Evolutionary conservation across 2,329 filamentous ascomycete species (phyloP), one percentile per base, ranked within the genome.

Genomic region (Mycocentrospora acerina): DNA sequence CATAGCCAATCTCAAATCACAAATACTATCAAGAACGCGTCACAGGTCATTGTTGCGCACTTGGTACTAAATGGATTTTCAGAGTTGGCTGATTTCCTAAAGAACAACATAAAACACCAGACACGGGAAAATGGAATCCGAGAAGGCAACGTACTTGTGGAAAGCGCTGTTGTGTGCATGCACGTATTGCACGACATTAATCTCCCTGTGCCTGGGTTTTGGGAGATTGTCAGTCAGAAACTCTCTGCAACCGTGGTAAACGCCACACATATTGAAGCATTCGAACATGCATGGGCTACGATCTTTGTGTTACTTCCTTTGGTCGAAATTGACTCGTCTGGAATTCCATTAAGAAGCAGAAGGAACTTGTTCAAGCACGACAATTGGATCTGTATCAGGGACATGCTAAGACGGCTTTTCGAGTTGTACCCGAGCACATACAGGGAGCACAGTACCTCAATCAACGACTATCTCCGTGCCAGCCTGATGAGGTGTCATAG

Each of bases 381-480:
- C 14, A 75, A 76, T 30, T 83, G 80, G 80, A 52, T 46, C 14
- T 49, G 73, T 3, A 62, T 77, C 6, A 72, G 72, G 36, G 53
- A 48, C 13, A 48, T 82, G 11, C 42, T 82, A 3, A 64, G 61
- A 16, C 71, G 71, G 8, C 57, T 75, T 2, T 69, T 82, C 29
- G 59, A 67, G 11, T 49, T 74, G 3, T 80, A 79, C 39, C 57
- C 70, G 4, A 51, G 59, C 4, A 74, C 71, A 19, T 68, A 66
- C 19, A 57, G 53, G 9, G 53, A 57, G 1, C 30, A 52, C 10
- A 67, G 69, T 11, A 52, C 70, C 7, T 74, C 69, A n/a, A 68
- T 78, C 42, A 81, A 82, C 47, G 71, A 68, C 12, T 83, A 83
- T 46, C 62, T 80, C 32, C 72, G 77, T 35, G 60, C 70, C 7